Base-by-base conservation (phyloP, 768 basidiomycete genomes). In the Boletus rubescentipes region DNA sequence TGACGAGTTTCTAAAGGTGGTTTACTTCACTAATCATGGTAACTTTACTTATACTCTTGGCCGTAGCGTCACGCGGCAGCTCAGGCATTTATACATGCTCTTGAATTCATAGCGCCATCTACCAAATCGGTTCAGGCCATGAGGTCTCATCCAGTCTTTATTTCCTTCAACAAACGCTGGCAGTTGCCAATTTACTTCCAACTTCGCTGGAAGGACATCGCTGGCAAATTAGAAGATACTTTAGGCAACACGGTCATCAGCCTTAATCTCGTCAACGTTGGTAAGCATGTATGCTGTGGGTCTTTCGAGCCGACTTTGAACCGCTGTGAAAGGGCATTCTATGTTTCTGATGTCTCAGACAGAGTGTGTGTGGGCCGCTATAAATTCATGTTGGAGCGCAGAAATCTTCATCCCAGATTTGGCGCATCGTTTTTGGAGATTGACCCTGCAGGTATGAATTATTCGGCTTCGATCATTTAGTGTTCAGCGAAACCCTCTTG, bases 161-260 rank as follows among this genome's bases (percentile, higher is more conserved):
- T 64, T 21, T 71, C 84, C 2, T 97, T 98, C 65, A 83, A 89
- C 65, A 79, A 82, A 55, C 81, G 93, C 34, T 99, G 97, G 95
- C 97, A 98, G 67, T 79, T 99, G 3, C 91, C 93, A 2, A 89
- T 98, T 9, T 98, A 98, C 67, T 98, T 96, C 69, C 97, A 99
- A 65, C 75, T 99, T 55, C 82, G 96, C 40, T 96, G 95, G 93
- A 97, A 97, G 71, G 96, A 97, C 65, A 90, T 96, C 47, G 84
- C 94, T 0, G 73, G 79, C 1, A 78, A 76, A 46, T 72, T 97
- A 15, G 97, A 99, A 72, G 85, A 87, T 12, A 71, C 74, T 2
- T 72, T 98, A 14, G 65, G 71, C 16, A 63, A 65, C 18, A 69
- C 74, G 21, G 71, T 70, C 39, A 65, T 86, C 21, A 78, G 79